Evolutionary conservation across 495 filamentous ascomycete species (phyloP).

Genomic region (Delitschia confertaspora): DNA sequence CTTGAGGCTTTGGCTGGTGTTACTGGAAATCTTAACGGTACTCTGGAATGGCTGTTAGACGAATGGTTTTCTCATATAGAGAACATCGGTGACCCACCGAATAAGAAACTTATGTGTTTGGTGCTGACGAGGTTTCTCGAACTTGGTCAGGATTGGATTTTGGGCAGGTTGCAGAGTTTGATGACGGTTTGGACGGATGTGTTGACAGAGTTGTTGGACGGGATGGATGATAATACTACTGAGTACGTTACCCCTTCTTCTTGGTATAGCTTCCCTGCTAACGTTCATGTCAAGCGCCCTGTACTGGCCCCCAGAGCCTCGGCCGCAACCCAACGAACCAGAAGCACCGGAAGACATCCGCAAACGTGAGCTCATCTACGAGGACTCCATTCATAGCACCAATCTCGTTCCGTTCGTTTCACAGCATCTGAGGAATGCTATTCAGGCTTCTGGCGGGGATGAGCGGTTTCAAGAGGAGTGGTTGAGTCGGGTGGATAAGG

Average conservation of each 20-base stretch:
- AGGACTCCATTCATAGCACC: conserved; percentile 63
- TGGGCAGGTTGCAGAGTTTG: conserved; percentile 53
- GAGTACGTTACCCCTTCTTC: conserved; percentile 31
- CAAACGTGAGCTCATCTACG: conserved; percentile 44
- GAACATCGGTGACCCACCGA: conserved; percentile 61
- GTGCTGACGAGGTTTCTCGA: conserved; percentile 74
- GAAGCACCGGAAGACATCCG: conserved; percentile 60
- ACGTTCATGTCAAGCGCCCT: conserved; percentile 34
- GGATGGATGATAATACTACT: conserved; percentile 40
- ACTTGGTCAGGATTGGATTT: conserved; percentile 48
- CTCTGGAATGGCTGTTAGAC: conserved; percentile 60
- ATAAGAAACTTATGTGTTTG: conserved; percentile 73
- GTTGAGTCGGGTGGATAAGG: conserved; percentile 78
- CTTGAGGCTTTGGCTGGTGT: conserved; percentile 46
- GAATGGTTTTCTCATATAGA: conserved; percentile 90
- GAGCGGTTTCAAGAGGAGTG: conserved; percentile 66
- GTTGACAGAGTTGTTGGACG: conserved; percentile 52
- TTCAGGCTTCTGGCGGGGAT: conserved; percentile 60
- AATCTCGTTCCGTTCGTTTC: conserved; percentile 63
- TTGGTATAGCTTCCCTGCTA: conserved; percentile 16
- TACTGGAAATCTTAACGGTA: conserved; percentile 28
- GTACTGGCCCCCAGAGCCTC: conserved; percentile 35
- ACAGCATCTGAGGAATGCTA: conserved; percentile 54
- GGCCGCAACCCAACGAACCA: conserved; percentile 28
- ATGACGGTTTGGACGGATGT: conserved; percentile 64